A percentile compares a stretch with the other conserved stretches of the same genome.
Conservation (phyloP, 202 grass and related monocot species). For the Setaria italica region DNA sequence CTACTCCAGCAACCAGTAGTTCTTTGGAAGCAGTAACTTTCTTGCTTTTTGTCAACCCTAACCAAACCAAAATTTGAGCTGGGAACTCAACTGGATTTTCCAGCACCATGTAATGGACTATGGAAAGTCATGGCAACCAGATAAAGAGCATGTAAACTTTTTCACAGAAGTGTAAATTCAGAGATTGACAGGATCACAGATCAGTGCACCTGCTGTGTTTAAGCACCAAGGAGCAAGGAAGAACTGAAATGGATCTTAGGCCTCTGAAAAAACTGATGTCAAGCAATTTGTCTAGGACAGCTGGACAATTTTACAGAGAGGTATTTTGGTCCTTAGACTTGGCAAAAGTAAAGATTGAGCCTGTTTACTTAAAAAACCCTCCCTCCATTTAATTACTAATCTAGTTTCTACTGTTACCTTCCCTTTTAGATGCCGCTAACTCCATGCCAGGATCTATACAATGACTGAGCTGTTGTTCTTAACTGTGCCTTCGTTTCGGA, state of each 20-base stretch:
- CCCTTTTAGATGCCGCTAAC: neutral
- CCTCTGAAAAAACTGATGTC: neutral
- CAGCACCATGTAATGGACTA: neutral
- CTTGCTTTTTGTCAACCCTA: neutral
- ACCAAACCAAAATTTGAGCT: neutral
- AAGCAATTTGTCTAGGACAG: neutral
- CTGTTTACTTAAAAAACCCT: neutral
- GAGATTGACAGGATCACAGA: neutral
- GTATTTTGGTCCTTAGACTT: neutral
- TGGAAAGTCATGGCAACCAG: neutral
- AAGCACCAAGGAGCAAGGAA: conserved; percentile 13
- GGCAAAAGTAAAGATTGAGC: conserved; percentile 7
- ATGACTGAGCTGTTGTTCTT: neutral
- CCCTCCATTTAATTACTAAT: neutral
- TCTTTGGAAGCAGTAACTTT: neutral
- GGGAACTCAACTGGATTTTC: neutral
- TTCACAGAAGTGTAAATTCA: neutral
- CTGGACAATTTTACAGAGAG: neutral
- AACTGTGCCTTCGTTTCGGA: neutral
- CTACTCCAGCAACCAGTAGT: neutral
- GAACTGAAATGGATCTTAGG: neutral
- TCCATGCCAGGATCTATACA: neutral
- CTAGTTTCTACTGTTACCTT: neutral
- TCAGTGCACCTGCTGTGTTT: neutral
- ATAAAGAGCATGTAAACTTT: neutral